Evolutionary conservation across 1,284 basidiomycete genomes (phyloP), one percentile per base, ranked within the genome.

Genomic region (Volvariella surrecta): DNA sequence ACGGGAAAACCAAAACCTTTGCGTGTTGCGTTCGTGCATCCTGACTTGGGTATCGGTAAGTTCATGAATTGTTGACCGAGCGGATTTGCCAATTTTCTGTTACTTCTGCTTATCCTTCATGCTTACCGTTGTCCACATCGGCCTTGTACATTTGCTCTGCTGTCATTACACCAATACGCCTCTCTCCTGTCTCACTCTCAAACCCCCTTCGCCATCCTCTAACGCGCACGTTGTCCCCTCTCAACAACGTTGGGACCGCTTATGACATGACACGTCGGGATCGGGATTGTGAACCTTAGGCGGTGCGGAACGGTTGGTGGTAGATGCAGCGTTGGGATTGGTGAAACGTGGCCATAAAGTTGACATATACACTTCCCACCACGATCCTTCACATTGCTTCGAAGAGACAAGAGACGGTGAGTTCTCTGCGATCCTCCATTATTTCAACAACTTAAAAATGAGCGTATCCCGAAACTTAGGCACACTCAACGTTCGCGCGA

Each of bases 361-460:
- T n/a, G 77, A 85, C 54, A 81, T 99, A 40, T 96, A 94, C 63
- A 99, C 96, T 1, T 95, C 91, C 0, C 81, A 96, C 54, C 93
- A 95, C 61, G 87, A 99, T 57, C 74, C 81, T 0, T 67, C 67
- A 6, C 80, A 89, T 51, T 92, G 87, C 56, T 96, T 96, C 53
- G 85, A 90, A 45, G 93, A 97, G 64, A 96, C 93, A 0, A 70
- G 73, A 47, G 79, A 95, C 58, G 93, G 93, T 90, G 45, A 34
- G 54, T 45, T 46, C 15, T 4, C 28, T 24, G 22, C 20, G 21
- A 20, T 32, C 46, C 15, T 4, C 28, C 28, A 24, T 20, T 24
- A 20, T 32, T 11, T 16, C 20, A 22, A 41, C 22, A 4, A 16
- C 4, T 28, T 11, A 34, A 39, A 16, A 15, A 15, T 24, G 39